Conservation (phyloP, 768 basidiomycete species). For the Tylopilus plumbeoviolaceoides region DNA sequence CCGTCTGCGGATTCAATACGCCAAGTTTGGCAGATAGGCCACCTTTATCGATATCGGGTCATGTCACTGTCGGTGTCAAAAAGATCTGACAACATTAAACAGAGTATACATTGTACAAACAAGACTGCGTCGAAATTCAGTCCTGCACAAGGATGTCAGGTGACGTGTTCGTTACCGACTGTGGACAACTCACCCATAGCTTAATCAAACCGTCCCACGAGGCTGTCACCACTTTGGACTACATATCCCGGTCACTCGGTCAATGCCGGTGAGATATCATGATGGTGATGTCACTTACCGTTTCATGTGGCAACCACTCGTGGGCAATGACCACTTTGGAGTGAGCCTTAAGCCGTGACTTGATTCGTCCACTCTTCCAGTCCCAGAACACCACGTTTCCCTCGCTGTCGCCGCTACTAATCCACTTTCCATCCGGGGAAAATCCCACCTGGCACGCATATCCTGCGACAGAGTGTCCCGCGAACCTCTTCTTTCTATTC, state of each 20-base stretch:
- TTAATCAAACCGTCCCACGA: conserved; percentile 99
- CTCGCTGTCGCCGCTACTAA: conserved; percentile 92
- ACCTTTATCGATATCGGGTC: neutral
- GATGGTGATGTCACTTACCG: conserved; percentile 51
- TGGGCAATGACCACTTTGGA: conserved; percentile 97
- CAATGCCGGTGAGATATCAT: conserved; percentile 1
- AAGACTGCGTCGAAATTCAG: conserved; percentile 15
- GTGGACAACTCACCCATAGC: conserved; percentile 73
- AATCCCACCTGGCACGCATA: conserved; percentile 98
- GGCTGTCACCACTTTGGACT: conserved; percentile 97
- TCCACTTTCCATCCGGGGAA: conserved; percentile 97
- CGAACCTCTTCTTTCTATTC: conserved; percentile 97
- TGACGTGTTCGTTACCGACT: neutral
- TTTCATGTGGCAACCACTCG: conserved; percentile 97
- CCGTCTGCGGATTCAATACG: neutral
- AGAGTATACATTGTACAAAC: conserved; percentile 4
- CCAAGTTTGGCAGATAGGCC: neutral
- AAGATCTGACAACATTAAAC: neutral
- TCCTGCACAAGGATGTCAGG: conserved; percentile 24
- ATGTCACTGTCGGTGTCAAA: neutral
- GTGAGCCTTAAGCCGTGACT: conserved; percentile 85
- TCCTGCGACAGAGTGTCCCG: conserved; percentile 94
- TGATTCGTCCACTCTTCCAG: conserved; percentile 97
- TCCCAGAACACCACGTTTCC: conserved; percentile 99
- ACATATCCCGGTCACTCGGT: conserved; percentile 18